These are phyloP conservation scores for Saccharomycopsis fermentans DNA, from an alignment of 805 yeast species.

Conservation along the genomic window DNA sequence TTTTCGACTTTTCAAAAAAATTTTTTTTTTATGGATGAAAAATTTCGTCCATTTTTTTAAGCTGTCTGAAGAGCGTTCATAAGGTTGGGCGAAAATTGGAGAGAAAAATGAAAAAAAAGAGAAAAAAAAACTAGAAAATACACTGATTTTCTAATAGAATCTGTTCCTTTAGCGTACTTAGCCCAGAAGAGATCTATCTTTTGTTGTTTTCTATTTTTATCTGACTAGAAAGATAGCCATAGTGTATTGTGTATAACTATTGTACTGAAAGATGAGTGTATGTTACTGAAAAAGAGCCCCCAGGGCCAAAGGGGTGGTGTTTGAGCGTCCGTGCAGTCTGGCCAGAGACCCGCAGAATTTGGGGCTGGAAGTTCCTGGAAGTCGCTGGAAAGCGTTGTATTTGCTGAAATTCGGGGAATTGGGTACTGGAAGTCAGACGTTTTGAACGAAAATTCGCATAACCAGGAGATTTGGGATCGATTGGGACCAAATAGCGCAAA, in stretches of 20 bases:
- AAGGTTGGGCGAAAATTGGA: conserved; percentile 1
- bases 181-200: not conserved
- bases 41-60: not conserved
- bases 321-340: not conserved
- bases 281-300: not conserved
- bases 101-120: not conserved
- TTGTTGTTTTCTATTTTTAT: not conserved
- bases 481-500: too few relatives aligned
- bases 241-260: not conserved
- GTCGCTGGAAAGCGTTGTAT: too few relatives aligned
- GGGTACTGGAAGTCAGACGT: too few relatives aligned
- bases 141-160: not conserved
- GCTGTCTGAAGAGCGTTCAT: not conserved
- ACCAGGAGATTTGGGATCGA: too few relatives aligned
- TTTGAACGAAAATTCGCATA: too few relatives aligned
- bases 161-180: too few relatives aligned
- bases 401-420: too few relatives aligned
- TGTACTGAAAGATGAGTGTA: not conserved
- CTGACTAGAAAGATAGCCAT: not conserved
- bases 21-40: not conserved
- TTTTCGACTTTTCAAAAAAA: not conserved
- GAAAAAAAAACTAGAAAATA: not conserved
- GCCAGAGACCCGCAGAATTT: not conserved
- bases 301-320: not conserved
- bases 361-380: too few relatives aligned